These are phyloP conservation scores for Nakazawaea ambrosiae DNA, from an alignment of 805 yeast species.

Conservation along the genomic window DNA sequence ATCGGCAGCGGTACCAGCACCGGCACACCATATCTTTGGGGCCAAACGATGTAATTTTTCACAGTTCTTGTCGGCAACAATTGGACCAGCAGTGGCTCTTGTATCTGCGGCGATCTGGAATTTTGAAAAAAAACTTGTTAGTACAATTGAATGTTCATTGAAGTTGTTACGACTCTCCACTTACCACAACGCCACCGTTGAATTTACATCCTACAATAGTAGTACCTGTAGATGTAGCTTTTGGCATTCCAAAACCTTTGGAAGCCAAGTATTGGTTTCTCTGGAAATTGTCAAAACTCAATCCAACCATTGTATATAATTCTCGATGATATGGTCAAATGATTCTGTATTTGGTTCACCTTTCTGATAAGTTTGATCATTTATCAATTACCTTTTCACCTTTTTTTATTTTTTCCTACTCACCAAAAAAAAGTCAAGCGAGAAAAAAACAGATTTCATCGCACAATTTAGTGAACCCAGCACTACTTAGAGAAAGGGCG, in stretches of 20 bases:
- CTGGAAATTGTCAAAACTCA: constrained; percentile 88
- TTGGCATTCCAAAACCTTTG: constrained; percentile 72
- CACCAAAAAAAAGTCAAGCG: no score
- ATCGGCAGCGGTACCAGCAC: constrained; percentile 99
- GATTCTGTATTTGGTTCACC: no score
- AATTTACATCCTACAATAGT: constrained; percentile 96
- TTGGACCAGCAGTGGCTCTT: constrained; percentile 93
- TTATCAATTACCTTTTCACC: no score
- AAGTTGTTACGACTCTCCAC: constrained; percentile 11
- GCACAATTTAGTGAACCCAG: no score
- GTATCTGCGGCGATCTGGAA: constrained; percentile 88
- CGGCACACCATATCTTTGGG: constrained; percentile 97
- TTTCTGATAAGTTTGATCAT: no score
- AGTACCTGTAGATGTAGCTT: constrained; percentile 97
- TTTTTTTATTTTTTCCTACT: no score
- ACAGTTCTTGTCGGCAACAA: constrained; percentile 97
- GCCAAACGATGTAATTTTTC: constrained; percentile 87
- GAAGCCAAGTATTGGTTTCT: constrained; percentile 73
- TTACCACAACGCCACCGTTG: constrained; percentile 78
- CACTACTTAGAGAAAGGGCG: no score
- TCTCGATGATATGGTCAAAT: no score
- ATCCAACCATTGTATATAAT: constrained; percentile 80
- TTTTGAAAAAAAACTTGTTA: neutral
- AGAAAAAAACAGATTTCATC: no score
- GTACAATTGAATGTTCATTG: no score